These are phyloP conservation scores for Beauveria australis DNA, from an alignment of 2,329 filamentous ascomycete genomes.

Conservation along the genomic window DNA sequence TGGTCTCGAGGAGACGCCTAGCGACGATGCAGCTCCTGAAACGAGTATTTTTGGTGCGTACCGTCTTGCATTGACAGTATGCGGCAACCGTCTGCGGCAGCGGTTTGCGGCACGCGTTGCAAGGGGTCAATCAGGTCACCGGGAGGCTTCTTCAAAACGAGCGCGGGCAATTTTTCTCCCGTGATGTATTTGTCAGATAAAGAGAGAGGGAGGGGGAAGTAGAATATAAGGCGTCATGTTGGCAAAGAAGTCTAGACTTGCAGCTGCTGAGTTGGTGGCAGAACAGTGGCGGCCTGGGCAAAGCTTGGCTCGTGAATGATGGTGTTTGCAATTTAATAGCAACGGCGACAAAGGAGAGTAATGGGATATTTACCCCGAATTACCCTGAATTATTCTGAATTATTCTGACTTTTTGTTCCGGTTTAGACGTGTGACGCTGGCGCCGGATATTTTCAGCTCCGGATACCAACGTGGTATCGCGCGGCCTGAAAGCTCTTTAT, in stretches of 20 bases:
- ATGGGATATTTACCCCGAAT: too few relatives aligned
- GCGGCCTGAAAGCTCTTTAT: not conserved
- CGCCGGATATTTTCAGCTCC: too few relatives aligned
- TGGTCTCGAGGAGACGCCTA: too few relatives aligned
- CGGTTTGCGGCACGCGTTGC: not conserved
- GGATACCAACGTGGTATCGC: not conserved
- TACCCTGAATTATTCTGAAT: too few relatives aligned
- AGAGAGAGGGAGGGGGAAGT: not conserved
- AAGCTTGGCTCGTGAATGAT: not conserved
- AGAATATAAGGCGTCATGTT: not conserved
- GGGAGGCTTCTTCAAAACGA: not conserved
- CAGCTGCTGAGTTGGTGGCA: not conserved
- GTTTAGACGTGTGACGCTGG: too few relatives aligned
- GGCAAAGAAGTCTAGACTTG: not conserved
- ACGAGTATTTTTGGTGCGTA: not conserved
- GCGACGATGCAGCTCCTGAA: not conserved
- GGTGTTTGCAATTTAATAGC: not conserved
- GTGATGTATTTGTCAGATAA: not conserved
- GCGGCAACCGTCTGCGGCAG: too few relatives aligned
- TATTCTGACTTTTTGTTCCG: too few relatives aligned
- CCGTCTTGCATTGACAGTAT: not conserved
- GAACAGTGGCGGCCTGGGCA: not conserved
- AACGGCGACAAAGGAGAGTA: not conserved
- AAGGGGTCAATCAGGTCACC: not conserved
- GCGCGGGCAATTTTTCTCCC: not conserved